phyloP scores from a whole-genome alignment of 2,329 filamentous ascomycete genomes.

The Cercospora zeina region DNA sequence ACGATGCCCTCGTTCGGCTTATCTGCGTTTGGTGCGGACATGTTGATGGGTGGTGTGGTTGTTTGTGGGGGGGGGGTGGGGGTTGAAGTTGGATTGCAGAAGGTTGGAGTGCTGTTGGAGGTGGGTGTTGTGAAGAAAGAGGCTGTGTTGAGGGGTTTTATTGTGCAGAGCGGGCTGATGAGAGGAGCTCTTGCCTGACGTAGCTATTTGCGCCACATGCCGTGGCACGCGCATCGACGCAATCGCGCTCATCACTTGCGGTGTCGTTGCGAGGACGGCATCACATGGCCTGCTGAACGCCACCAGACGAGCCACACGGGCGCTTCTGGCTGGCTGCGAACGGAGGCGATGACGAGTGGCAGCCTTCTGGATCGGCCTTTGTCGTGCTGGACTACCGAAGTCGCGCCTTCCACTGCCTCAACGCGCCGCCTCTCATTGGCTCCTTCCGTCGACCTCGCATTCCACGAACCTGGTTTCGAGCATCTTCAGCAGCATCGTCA shows the following conservation, averaged over 20 bases:
- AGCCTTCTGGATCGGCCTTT: constrained; percentile 8
- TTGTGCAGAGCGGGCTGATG: neutral
- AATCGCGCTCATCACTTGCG: neutral
- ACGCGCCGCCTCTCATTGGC: neutral
- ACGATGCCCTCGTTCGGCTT: constrained; percentile 48
- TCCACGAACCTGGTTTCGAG: constrained; percentile 5
- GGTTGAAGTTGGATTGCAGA: constrained; percentile 1
- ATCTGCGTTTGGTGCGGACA: constrained; percentile 49
- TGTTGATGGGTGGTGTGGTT: constrained; percentile 36
- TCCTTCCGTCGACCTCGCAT: neutral
- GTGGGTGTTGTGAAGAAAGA: neutral
- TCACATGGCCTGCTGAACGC: neutral
- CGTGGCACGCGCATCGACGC: neutral
- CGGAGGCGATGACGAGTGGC: neutral
- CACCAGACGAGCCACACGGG: constrained; percentile 3
- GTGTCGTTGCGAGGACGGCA: neutral
- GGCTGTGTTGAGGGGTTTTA: constrained; percentile 2
- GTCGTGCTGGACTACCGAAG: neutral
- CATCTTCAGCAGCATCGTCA: constrained; percentile 1
- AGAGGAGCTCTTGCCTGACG: neutral
- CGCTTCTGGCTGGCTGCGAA: neutral
- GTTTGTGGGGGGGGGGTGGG: constrained; percentile 13
- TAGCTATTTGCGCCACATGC: neutral
- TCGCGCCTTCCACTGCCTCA: neutral
- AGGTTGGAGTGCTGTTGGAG: neutral